These are phyloP conservation scores for Lactarius akahatsu DNA, from an alignment of 768 basidiomycete genomes.

Conservation along the genomic window DNA sequence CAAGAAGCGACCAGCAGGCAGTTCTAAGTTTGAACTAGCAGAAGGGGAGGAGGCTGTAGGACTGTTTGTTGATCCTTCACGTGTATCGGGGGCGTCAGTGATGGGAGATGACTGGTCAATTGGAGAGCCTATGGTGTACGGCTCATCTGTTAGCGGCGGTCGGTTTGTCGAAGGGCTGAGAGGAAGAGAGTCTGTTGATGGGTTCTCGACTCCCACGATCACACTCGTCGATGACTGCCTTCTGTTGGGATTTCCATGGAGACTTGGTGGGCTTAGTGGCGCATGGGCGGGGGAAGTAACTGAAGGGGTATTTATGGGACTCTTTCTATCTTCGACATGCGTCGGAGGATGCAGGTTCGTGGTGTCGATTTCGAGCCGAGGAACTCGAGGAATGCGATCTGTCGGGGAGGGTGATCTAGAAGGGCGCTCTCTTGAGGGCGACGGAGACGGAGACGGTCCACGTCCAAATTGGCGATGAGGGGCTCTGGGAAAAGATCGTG, in stretches of 20 bases:
- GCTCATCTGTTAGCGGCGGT: conserved; percentile 3
- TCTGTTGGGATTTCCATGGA: background rate
- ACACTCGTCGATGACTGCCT: conserved; percentile 13
- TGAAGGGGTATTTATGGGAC: background rate
- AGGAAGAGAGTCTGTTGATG: conserved; percentile 16
- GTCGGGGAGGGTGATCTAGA: conserved; percentile 2
- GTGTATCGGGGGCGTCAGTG: background rate
- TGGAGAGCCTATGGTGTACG: background rate
- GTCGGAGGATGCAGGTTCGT: background rate
- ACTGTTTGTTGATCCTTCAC: background rate
- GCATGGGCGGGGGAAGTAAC: background rate
- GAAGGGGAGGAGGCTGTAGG: background rate
- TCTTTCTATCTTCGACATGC: background rate
- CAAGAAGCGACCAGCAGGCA: conserved; percentile 15
- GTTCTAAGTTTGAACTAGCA: background rate
- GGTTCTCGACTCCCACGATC: conserved; percentile 3
- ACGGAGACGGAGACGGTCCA: background rate
- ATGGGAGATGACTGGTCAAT: background rate
- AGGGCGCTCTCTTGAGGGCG: conserved; percentile 3
- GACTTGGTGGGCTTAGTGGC: background rate
- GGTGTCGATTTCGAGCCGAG: conserved; percentile 8
- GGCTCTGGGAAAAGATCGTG: conserved; percentile 1
- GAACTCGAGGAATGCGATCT: background rate
- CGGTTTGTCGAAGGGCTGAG: background rate
- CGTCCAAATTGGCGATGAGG: conserved; percentile 15